Percentiles rank a stretch among this genome's conserved stretches.
Evolutionary conservation across 495 filamentous ascomycete genomes (phyloP).

Genomic region (Lepidopterella palustris): DNA sequence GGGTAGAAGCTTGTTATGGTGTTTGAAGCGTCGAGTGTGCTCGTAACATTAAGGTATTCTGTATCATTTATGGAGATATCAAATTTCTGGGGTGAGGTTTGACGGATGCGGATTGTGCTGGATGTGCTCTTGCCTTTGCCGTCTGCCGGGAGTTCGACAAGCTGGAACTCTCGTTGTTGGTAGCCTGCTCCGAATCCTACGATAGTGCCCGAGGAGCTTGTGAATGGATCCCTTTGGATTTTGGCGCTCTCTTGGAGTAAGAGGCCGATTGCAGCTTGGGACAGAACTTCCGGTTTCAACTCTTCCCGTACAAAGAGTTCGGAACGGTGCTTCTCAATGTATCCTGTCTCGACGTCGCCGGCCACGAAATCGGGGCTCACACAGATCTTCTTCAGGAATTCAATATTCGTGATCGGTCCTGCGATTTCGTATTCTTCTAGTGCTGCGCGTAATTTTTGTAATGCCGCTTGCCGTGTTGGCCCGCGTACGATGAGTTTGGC

Average conservation of each 20-base stretch:
- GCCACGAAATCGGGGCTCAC: conserved; percentile 72
- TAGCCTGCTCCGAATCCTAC: conserved; percentile 50
- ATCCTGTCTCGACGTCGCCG: conserved; percentile 91
- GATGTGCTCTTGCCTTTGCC: conserved; percentile 31
- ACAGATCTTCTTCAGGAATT: conserved; percentile 86
- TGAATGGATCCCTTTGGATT: conserved; percentile 6
- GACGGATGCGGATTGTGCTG: conserved; percentile 53
- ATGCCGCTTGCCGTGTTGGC: conserved; percentile 66
- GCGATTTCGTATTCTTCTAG: conserved; percentile 88
- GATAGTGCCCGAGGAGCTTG: conserved; percentile 19
- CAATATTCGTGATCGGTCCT: conserved; percentile 89
- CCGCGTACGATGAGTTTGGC: conserved; percentile 94
- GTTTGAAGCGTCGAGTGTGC: conserved; percentile 37
- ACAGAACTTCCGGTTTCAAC: conserved; percentile 42
- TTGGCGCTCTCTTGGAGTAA: conserved; percentile 46
- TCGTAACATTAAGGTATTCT: conserved; percentile 42
- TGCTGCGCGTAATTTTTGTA: conserved; percentile 75
- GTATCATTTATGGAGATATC: conserved; percentile 54
- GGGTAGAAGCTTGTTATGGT: conserved; percentile 46
- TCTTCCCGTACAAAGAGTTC: conserved; percentile 42
- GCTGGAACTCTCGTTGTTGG: conserved; percentile 52
- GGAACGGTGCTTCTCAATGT: conserved; percentile 78
- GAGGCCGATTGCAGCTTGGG: conserved; percentile 72
- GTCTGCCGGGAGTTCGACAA: conserved; percentile 45
- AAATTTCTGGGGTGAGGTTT: conserved; percentile 57